Base-by-base conservation (phyloP, 192 early-diverging fungal species). In the Coemansia reversa region DNA sequence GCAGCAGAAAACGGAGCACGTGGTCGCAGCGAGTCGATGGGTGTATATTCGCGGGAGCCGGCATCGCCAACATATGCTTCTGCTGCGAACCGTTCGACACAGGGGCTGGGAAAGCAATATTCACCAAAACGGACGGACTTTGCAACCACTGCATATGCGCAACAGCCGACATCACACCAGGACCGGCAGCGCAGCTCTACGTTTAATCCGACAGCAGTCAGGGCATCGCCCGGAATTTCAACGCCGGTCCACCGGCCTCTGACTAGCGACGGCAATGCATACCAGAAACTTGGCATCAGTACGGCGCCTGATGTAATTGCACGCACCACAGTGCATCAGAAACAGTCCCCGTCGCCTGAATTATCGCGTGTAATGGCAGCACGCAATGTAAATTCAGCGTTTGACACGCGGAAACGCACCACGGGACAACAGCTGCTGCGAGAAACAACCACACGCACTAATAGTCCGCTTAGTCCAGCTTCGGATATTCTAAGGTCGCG, bases 1-100 rank as follows among this genome's bases (percentile, higher is more conserved):
- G 62, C 63, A 27, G 59, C 48, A 22, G 67, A 30, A 3, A n/a
- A 12, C 7, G 30, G 63, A 11, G 48, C 22, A 9, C 51, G 74
- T 3, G 60, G 16, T 14, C 68, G 74, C 24, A 76, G 74, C 42
- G 74, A 71, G 62, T 70, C 74, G 28, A 29, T 68, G 57, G 2
- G 25, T 62, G 35, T 45, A n/a, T 20, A 25, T 24, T 25, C 51
- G 51, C 51, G 51, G 22, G 51, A 51, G 51, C 51, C 51, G 51
- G 19, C 24, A 16, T 51, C 25, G 59, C 54, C 18, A 35, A 2
- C 23, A 19, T 25, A 60, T 60, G 30, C 5, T 2, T 6, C 48
- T 18, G 28, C 30, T 30, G 35, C 27, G 25, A 16, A 51, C 50
- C 35, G 35, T 9, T 6, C 35, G 12, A 39, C 35, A 11, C 35